A percentile compares a stretch with the other conserved stretches of the same genome.
Conservation (phyloP, 805 yeast genomes). For the Nakazawaea wyomingensis region DNA sequence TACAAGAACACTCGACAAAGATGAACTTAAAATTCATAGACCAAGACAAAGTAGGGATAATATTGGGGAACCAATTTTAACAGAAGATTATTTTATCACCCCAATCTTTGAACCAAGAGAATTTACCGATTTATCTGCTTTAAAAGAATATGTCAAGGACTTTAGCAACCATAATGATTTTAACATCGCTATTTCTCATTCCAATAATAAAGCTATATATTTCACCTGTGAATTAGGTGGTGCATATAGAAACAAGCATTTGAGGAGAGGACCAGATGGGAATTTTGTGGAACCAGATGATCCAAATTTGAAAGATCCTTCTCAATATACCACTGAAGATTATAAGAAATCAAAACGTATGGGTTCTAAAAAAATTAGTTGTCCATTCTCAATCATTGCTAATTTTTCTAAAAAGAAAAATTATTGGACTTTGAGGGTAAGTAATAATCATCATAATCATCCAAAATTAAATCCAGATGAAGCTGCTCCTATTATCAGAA, state of each 20-base stretch:
- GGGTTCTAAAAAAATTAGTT: conserved; percentile 45
- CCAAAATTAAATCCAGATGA: conserved; percentile 51
- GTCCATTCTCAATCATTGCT: conserved; percentile 59
- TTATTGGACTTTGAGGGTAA: conserved; percentile 47
- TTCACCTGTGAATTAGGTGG: conserved; percentile 58
- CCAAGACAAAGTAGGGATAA: conserved; percentile 10
- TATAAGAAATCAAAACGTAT: conserved; percentile 28
- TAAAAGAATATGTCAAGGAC: conserved; percentile 49
- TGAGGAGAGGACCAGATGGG: conserved; percentile 36
- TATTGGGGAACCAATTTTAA: conserved; percentile 12
- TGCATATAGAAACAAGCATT: conserved; percentile 32
- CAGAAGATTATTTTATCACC: conserved; percentile 41
- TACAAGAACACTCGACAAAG: conserved; percentile 10
- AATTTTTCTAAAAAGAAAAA: conserved; percentile 43
- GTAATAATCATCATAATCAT: conserved; percentile 54
- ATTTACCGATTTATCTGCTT: conserved; percentile 42
- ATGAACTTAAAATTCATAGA: conserved; percentile 7
- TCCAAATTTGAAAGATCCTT: conserved; percentile 12
- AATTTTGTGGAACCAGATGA: conserved; percentile 9
- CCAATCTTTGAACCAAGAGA: conserved; percentile 50
- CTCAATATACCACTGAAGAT: conserved; percentile 17
- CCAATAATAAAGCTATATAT: conserved; percentile 53
- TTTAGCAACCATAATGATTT: conserved; percentile 54
- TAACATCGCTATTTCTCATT: conserved; percentile 56
- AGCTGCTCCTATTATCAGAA: conserved; percentile 53